Base-by-base conservation (phyloP, 805 yeast genomes). In the Yarrowia sp. region DNA sequence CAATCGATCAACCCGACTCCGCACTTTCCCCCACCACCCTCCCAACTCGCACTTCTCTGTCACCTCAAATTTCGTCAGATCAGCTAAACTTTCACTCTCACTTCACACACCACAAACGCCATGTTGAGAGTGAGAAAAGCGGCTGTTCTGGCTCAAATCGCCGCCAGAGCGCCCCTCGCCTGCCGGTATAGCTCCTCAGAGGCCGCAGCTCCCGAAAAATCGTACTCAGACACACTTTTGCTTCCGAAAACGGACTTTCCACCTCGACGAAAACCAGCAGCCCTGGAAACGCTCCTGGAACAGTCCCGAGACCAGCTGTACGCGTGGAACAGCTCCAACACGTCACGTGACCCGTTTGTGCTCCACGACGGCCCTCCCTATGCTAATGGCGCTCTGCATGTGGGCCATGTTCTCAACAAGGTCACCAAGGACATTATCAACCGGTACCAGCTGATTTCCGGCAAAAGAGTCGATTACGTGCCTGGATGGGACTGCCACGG, bases 401-500 rank as follows among this genome's bases (percentile, higher is more conserved):
- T 92, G 90, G 98, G 62, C 18, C 99, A 94, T 74, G 90, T 98
- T 0, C 74, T 94, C 68, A 94, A 94, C 76, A 93, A 94, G 71
- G 81, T 91, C 19, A 73, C 90, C 62, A 94, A 94, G 72, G 99
- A 94, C 73, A 84, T 94, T 47, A 83, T 93, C 46, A 82, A 83
- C 65, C 77, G 99, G 58, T 86, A 77, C 67, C 84, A 90, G 69
- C 75, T 92, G 24, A 71, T 85, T 19, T 73, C 78, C 36, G 88
- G 90, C 14, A 79, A 84, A 64, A 78, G 80, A 53, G 84, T 94
- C 3, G 78, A 80, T 59, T 94, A 89, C 69, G 79, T 80, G 41
- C 97, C 98, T 0, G 99, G 99, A 0, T 94, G 99, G 98, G 99
- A 94, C 72, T 94, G 99, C 70, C 99, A 94, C 75, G 99, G 99